Evolutionary conservation across 306 rosid species (phyloP).

Genomic region (Fragaria ananassa): DNA sequence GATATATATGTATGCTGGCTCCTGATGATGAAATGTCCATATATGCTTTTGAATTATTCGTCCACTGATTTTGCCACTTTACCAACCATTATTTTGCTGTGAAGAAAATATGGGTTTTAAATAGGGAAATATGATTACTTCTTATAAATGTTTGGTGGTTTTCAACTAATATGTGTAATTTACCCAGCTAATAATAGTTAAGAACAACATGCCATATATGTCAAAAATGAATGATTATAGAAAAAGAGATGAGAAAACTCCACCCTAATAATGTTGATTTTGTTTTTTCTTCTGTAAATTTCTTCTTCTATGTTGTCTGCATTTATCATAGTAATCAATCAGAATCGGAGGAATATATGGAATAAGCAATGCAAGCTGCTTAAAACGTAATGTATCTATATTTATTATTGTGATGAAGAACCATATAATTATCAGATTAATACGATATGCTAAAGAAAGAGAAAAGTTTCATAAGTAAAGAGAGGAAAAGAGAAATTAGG

Average conservation of each 20-base stretch:
- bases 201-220: slow-evolving; percentile 2
- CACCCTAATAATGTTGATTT: not conserved
- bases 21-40: slow-evolving; percentile 17
- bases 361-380: not conserved
- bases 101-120: slow-evolving; percentile 20
- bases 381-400: not conserved
- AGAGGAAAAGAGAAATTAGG: not conserved
- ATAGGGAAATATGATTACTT: slow-evolving; percentile 27
- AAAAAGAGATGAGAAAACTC: not conserved
- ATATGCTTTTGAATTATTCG: slow-evolving; percentile 25
- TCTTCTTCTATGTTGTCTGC: not conserved
- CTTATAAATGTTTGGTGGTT: slow-evolving; percentile 9
- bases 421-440: not conserved
- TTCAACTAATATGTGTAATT: slow-evolving; percentile 1
- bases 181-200: slow-evolving; percentile 9
- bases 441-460: not conserved
- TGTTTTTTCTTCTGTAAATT: not conserved
- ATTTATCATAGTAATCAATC: not conserved
- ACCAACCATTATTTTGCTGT: slow-evolving; percentile 41
- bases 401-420: not conserved
- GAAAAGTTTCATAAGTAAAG: not conserved
- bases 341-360: not conserved
- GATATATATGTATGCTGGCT: not conserved
- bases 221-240: not conserved
- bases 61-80: slow-evolving; percentile 36